These are phyloP conservation scores for Xylaria sp. DNA, from an alignment of 2,329 filamentous ascomycete species.

Conservation along the genomic window DNA sequence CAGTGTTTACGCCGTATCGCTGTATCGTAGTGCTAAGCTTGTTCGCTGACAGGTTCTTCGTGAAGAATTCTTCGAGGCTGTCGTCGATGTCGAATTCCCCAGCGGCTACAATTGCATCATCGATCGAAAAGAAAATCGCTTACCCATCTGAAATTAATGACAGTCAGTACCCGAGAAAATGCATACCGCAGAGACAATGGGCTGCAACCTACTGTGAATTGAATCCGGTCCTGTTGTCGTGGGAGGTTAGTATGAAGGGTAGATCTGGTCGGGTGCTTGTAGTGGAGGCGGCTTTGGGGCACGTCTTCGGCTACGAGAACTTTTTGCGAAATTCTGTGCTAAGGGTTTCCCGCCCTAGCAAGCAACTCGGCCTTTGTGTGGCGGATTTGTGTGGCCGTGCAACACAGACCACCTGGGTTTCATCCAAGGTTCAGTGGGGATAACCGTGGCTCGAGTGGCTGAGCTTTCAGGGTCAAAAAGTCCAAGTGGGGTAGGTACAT, in stretches of 20 bases:
- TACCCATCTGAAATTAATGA: constrained; percentile 48
- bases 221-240: constrained; percentile 58
- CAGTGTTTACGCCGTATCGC: background rate
- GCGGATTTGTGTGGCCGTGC: constrained; percentile 26
- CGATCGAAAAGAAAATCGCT: constrained; percentile 41
- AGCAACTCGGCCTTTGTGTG: constrained; percentile 33
- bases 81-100: constrained; percentile 24
- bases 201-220: constrained; percentile 61
- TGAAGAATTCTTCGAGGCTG: background rate
- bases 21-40: background rate
- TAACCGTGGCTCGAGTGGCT: constrained; percentile 32
- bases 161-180: constrained; percentile 39
- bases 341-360: constrained; percentile 51
- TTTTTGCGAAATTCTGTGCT: constrained; percentile 49
- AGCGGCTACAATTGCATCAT: constrained; percentile 38
- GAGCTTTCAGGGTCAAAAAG: background rate
- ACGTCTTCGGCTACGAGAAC: constrained; percentile 46
- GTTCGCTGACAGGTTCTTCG: background rate
- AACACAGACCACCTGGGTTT: background rate
- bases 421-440: constrained; percentile 5
- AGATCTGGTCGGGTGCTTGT: constrained; percentile 41
- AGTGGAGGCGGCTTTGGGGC: constrained; percentile 43
- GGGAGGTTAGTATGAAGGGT: constrained; percentile 46
- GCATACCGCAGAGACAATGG: constrained; percentile 15
- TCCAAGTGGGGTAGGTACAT: constrained; percentile 10